These are phyloP conservation scores for Psidium friedrichsthalianum DNA, from an alignment of 345 rosid species.

Conservation along the genomic window DNA sequence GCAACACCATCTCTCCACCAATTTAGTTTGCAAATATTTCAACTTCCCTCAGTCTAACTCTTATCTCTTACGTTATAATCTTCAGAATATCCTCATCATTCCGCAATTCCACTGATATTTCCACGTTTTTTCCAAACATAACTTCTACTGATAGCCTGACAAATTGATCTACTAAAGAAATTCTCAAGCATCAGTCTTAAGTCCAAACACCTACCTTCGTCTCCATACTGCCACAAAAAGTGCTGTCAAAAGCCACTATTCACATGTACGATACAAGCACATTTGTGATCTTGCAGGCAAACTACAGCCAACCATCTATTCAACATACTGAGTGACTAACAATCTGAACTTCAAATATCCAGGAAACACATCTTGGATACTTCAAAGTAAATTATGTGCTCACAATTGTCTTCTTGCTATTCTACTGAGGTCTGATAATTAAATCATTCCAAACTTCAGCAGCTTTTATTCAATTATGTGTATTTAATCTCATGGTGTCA, in stretches of 20 bases:
- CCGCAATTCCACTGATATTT: background rate
- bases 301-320: background rate
- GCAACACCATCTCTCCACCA: background rate
- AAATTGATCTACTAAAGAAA: background rate
- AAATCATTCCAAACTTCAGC: background rate
- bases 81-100: background rate
- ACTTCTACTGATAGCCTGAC: background rate
- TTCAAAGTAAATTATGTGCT: background rate
- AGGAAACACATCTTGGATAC: background rate
- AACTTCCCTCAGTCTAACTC: background rate
- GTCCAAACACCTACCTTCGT: background rate
- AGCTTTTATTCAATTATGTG: background rate
- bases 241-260: background rate
- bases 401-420: background rate
- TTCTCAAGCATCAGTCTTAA: background rate
- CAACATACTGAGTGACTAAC: background rate
- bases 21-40: background rate
- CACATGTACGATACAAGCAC: background rate
- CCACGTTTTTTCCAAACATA: background rate
- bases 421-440: background rate
- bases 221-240: background rate
- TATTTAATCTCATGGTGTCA: background rate
- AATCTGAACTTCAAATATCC: background rate
- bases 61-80: background rate
- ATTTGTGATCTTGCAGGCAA: background rate